Conservation (phyloP, 208 protist genomes). For the Leishmania tarentolae region DNA sequence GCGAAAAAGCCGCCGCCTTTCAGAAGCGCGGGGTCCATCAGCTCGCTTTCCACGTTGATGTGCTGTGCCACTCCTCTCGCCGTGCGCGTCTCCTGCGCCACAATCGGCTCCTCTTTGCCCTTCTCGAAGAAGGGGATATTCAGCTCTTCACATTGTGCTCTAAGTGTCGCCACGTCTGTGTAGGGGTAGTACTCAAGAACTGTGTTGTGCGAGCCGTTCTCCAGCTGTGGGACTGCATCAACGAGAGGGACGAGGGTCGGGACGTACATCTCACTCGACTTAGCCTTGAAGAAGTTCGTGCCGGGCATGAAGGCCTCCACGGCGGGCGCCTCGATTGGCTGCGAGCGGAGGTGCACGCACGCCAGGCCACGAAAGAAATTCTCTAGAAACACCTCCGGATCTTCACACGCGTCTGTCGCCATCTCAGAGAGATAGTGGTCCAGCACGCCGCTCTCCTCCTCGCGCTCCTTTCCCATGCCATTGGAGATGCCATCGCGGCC, state of each 20-base stretch:
- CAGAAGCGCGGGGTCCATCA: constrained; percentile 46
- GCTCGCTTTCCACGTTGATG: constrained; percentile 36
- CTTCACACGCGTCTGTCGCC: constrained; percentile 83
- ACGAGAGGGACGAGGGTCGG: constrained; percentile 87
- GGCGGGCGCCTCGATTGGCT: constrained; percentile 77
- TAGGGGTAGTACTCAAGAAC: constrained; percentile 79
- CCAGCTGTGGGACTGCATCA: constrained; percentile 75
- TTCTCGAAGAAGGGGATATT: constrained; percentile 43
- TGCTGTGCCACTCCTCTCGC: constrained; percentile 15
- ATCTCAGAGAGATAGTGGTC: constrained; percentile 87
- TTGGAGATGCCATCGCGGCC: constrained; percentile 78
- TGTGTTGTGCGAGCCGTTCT: constrained; percentile 81
- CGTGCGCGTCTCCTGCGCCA: constrained; percentile 16
- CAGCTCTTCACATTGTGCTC: constrained; percentile 52
- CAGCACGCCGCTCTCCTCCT: constrained; percentile 66
- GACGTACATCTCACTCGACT: constrained; percentile 79
- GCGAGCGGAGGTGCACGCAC: constrained; percentile 64
- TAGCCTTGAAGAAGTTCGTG: constrained; percentile 88
- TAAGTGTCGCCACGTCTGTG: constrained; percentile 37
- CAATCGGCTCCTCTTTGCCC: constrained; percentile 23
- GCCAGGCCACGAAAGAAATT: constrained; percentile 76
- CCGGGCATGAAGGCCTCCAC: constrained; percentile 66
- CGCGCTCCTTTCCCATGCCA: constrained; percentile 77
- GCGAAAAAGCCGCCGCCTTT: constrained; percentile 74
- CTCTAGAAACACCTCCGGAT: constrained; percentile 84